Base-by-base conservation (phyloP, 208 protist genomes). In the Wallacemonas sp. region DNA sequence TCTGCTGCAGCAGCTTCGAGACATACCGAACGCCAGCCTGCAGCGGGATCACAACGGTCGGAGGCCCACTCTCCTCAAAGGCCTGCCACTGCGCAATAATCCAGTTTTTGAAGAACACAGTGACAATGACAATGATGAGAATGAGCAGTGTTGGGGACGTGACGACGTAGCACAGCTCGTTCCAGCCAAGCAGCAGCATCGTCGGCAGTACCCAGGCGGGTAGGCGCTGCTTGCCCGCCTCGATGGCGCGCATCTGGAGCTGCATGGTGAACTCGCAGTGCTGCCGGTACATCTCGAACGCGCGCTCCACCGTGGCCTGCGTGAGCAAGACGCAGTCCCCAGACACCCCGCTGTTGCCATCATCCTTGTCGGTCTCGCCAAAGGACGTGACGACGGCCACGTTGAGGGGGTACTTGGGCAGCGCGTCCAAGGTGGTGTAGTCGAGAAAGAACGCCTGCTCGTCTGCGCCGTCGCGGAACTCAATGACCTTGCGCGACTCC, bases 221-320 rank as follows among this genome's bases (percentile, higher is more conserved):
- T 41, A 94, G 67, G 20, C 66, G 70, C 65, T 90, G 82, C 31
- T 81, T 78, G 44, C 69, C 65, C 11, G 77, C 71, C 61, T 93
- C 84, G 59, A 94, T 77, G 25, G 79, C 65, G 31, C 88, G 83
- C 52, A 92, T 65, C 72, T 93, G 81, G 22, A 91, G 49, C 67
- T 96, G 87, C 50, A 81, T 80, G 4, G 91, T 94, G 70, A 94
- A 96, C 52, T 93, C 84, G 67, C 79, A 86, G 49, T 89, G 82
- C 77, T 94, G 85, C 36, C 57, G 71, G 70, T 84, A 93, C 22
- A 91, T 12, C 31, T 94, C 82, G 74, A 81, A 94, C 44, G 82
- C 84, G 23, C 81, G 77, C 49, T 80, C 48, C 29, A 84, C 67
- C 12, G 76, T 71, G 42, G 79, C 61, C 54, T 89, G 67, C 42